Base-by-base conservation (phyloP, 2,329 filamentous ascomycete species). In the Dactylellina leptospora region DNA sequence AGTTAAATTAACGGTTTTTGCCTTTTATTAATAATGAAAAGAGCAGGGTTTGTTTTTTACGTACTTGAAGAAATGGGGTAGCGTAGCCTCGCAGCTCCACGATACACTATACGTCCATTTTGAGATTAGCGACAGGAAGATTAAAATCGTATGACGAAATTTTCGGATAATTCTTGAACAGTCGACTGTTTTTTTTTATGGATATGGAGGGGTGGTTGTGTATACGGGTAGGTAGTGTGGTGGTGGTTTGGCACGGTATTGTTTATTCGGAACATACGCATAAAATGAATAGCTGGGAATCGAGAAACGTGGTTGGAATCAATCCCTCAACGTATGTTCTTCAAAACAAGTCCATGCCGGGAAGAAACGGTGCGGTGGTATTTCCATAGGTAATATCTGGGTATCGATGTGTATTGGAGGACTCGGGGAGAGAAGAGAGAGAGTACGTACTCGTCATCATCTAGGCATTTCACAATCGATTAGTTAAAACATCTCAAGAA, bases 41-140 rank as follows among this genome's bases (percentile, higher is more conserved):
- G n/a, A n/a, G n/a, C n/a, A 82, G 3, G 87, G 42, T 6, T 45
- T 23, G 6, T 5, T 45, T 23, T 6, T 51, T 11, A n/a, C 68
- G 66, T 66, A 73, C 69, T 85, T 85, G 74, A 89, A 83, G 77
- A 87, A 85, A 28, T 84, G 81, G 0, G 87, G 87, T 22, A 89
- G 79, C 0, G 81, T 79, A 0, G 87, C 86, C 6, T 64, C 69
- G 30, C 69, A 73, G n/a, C 60, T 73, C 69, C 69, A 73, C 38
- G 69, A 73, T 56, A 73, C 61, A 50, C 69, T 73, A 50, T 27
- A 51, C 11, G 20, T n/a, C n/a, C n/a, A n/a, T n/a, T n/a, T n/a
- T n/a, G n/a, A n/a, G n/a, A n/a, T n/a, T n/a, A n/a, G n/a, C n/a
- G n/a, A n/a, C n/a, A n/a, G n/a, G n/a, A n/a, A n/a, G n/a, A n/a